Conservation (phyloP, 2,329 filamentous ascomycete species). For the Ophiostoma ulmi region DNA sequence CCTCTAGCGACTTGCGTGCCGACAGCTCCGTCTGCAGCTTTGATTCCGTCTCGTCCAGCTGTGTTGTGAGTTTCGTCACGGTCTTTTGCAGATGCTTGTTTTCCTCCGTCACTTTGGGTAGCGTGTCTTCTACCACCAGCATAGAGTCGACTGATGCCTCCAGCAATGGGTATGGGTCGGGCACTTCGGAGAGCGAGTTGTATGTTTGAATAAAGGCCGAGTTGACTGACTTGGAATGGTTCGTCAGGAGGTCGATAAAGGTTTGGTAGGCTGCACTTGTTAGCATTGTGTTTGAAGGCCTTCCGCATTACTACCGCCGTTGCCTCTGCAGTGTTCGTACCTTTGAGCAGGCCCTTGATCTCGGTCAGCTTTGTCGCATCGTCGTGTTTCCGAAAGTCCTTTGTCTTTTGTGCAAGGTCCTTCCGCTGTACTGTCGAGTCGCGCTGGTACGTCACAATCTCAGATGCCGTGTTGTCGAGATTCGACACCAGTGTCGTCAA, state of each 20-base stretch:
- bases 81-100: constrained; percentile 81
- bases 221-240: constrained; percentile 90
- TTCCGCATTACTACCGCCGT: neutral
- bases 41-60: constrained; percentile 77
- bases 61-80: constrained; percentile 66
- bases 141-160: constrained; percentile 95
- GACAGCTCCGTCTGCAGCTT: constrained; percentile 73
- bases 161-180: constrained; percentile 91
- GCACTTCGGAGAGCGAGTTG: constrained; percentile 87
- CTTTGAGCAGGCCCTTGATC: constrained; percentile 84
- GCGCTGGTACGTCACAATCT: constrained; percentile 86
- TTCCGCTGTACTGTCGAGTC: constrained; percentile 96
- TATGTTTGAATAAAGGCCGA: constrained; percentile 91
- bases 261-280: constrained; percentile 73
- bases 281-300: neutral
- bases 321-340: constrained; percentile 40
- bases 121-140: constrained; percentile 82
- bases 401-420: constrained; percentile 97
- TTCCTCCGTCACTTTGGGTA: constrained; percentile 83
- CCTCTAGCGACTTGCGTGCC: constrained; percentile 69
- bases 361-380: constrained; percentile 81
- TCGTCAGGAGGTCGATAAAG: constrained; percentile 94
- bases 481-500: constrained; percentile 75
- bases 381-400: constrained; percentile 92
- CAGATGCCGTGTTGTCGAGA: constrained; percentile 89